Conservation (phyloP, 805 yeast species). For the Wickerhamiella alocasiicola region DNA sequence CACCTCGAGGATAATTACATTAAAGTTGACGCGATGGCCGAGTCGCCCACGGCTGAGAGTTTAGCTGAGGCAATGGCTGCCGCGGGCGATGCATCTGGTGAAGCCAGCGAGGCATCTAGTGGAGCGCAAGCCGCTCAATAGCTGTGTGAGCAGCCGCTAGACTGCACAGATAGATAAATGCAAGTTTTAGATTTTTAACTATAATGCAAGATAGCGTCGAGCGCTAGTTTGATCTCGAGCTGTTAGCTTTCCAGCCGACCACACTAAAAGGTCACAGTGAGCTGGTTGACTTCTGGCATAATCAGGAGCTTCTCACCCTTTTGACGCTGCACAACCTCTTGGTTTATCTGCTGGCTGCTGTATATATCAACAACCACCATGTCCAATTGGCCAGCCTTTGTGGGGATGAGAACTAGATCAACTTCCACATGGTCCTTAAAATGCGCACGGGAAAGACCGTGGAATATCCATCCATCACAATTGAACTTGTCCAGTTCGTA, state of each 20-base stretch:
- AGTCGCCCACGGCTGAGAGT: slow-evolving; percentile 57
- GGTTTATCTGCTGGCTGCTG: slow-evolving; percentile 28
- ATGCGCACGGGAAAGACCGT: slow-evolving; percentile 51
- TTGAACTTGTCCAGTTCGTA: slow-evolving; percentile 38
- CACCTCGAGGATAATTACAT: slow-evolving; percentile 44
- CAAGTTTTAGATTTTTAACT: too few relatives aligned
- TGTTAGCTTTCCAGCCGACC: too few relatives aligned
- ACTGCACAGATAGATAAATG: background rate
- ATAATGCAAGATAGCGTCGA: too few relatives aligned
- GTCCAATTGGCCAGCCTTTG: slow-evolving; percentile 58
- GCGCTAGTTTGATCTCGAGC: too few relatives aligned
- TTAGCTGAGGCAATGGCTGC: slow-evolving; percentile 38
- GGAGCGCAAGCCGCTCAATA: too few relatives aligned
- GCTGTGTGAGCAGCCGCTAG: too few relatives aligned
- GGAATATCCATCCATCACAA: slow-evolving; percentile 62
- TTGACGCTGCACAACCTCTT: slow-evolving; percentile 56
- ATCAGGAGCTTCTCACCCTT: slow-evolving; percentile 58
- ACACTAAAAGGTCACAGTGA: slow-evolving; percentile 44
- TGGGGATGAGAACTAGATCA: slow-evolving; percentile 50
- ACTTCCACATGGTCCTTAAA: slow-evolving; percentile 30
- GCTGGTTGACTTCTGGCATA: slow-evolving; percentile 53
- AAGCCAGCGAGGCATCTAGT: too few relatives aligned
- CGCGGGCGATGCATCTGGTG: too few relatives aligned
- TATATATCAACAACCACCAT: slow-evolving; percentile 51
- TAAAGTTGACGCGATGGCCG: slow-evolving; percentile 49